Percentiles rank a stretch among this genome's conserved stretches.
Evolutionary conservation across 345 rosid species (phyloP).

Genomic region (Brassica carinata): DNA sequence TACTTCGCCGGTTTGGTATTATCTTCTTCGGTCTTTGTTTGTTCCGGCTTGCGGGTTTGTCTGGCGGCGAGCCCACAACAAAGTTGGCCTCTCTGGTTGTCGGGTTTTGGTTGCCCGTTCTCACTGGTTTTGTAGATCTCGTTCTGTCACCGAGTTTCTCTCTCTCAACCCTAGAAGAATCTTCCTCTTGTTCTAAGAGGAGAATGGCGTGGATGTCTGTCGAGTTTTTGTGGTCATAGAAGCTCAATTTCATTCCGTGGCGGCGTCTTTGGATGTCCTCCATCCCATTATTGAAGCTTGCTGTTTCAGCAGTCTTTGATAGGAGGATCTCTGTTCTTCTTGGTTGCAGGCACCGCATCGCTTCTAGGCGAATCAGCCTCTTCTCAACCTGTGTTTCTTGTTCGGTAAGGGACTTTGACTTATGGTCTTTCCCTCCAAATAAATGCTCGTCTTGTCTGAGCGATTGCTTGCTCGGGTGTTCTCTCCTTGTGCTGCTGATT

Average conservation of each 20-base stretch:
- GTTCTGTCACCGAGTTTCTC: neutral
- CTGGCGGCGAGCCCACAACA: no score
- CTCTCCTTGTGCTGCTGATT: no score
- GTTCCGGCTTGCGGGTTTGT: no score
- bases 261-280: neutral
- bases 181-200: neutral
- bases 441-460: no score
- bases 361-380: neutral
- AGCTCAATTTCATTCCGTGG: neutral
- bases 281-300: neutral
- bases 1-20: no score
- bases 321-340: neutral
- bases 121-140: no score
- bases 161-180: neutral
- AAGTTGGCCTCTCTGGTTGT: no score
- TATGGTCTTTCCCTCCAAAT: no score
- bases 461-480: no score
- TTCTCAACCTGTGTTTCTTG: neutral
- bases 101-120: no score
- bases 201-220: neutral
- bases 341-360: neutral
- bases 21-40: no score
- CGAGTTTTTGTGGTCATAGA: neutral
- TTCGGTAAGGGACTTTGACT: no score
- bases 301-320: neutral